phyloP scores from a whole-genome alignment of 768 basidiomycete species.

The Rhizopogon vinicolor region DNA sequence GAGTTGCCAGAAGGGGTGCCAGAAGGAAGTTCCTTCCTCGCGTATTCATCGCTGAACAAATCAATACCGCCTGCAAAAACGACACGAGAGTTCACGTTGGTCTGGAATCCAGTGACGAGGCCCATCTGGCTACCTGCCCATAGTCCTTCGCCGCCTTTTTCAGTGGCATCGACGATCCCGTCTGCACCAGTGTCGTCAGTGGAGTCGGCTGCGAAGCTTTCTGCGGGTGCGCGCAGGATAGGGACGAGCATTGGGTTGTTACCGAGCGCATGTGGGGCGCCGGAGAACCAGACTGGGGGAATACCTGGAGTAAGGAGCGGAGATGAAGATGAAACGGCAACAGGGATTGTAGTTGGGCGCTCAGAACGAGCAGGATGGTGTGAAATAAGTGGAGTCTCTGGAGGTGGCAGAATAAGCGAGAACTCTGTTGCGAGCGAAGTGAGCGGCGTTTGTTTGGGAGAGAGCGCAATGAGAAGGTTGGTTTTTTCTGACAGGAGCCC shows the following conservation, averaged over 20 bases:
- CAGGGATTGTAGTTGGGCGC: slow-evolving; percentile 61
- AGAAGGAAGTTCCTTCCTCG: slow-evolving; percentile 55
- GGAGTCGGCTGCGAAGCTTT: slow-evolving; percentile 74
- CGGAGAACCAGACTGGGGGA: slow-evolving; percentile 73
- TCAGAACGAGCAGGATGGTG: slow-evolving; percentile 77
- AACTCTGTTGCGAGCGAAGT: slow-evolving; percentile 86
- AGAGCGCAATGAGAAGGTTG: slow-evolving; percentile 83
- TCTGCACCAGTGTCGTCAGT: slow-evolving; percentile 53
- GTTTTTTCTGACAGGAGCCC: slow-evolving; percentile 62
- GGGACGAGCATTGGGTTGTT: slow-evolving; percentile 79
- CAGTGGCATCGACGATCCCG: slow-evolving; percentile 62
- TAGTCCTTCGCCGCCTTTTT: slow-evolving; percentile 72
- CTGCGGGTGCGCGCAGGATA: slow-evolving; percentile 70
- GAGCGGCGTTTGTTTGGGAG: slow-evolving; percentile 69
- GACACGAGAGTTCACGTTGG: slow-evolving; percentile 68
- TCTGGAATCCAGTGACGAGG: slow-evolving; percentile 88
- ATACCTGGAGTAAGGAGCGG: slow-evolving; percentile 44
- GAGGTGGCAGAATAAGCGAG: slow-evolving; percentile 82
- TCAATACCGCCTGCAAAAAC: slow-evolving; percentile 81
- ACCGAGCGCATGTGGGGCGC: slow-evolving; percentile 58
- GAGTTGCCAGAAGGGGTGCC: slow-evolving; percentile 69
- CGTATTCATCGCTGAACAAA: slow-evolving; percentile 73
- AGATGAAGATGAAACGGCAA: slow-evolving; percentile 41
- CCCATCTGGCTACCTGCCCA: slow-evolving; percentile 79
- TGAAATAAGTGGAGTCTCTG: slow-evolving; percentile 78